A percentile compares a stretch with the other conserved stretches of the same genome.
These are phyloP conservation scores for Bruguiera parviflora DNA, from an alignment of 345 rosid genomes.

Conservation along the genomic window DNA sequence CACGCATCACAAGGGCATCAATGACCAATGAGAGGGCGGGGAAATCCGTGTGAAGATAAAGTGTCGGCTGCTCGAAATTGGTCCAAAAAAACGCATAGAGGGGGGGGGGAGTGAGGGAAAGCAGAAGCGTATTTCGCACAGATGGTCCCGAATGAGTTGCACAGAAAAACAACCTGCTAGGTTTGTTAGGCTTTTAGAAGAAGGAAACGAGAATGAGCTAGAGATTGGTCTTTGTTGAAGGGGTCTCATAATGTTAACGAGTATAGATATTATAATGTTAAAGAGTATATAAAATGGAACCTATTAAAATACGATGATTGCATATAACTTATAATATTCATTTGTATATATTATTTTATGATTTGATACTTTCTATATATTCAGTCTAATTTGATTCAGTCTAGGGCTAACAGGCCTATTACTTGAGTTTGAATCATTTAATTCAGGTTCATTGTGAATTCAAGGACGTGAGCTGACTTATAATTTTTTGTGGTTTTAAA, in stretches of 20 bases:
- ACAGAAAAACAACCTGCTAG: conserved; percentile 25
- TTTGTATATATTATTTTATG: no score
- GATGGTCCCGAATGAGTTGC: conserved; percentile 33
- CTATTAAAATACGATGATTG: no score
- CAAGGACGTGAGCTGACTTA: no score
- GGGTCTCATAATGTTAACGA: conserved; percentile 1
- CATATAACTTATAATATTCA: no score
- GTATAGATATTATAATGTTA: not conserved
- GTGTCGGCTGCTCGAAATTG: not conserved
- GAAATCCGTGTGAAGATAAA: conserved; percentile 7
- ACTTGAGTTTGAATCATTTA: no score
- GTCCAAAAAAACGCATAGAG: not conserved
- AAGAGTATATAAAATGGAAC: no score
- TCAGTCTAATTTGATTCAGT: no score
- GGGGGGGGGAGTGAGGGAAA: conserved; percentile 10
- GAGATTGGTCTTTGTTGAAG: conserved; percentile 7
- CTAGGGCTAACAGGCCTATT: not conserved
- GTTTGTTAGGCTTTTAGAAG: no score
- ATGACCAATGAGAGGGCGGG: conserved; percentile 15
- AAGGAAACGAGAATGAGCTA: not conserved
- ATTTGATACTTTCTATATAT: no score
- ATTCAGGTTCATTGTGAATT: no score
- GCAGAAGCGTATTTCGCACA: conserved; percentile 33
- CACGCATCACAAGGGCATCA: not conserved
- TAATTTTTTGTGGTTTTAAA: no score